Evolutionary conservation across 129 eudicot species (phyloP), one percentile per base, ranked within the genome.

Genomic region (Centrapalus pauciflorus): DNA sequence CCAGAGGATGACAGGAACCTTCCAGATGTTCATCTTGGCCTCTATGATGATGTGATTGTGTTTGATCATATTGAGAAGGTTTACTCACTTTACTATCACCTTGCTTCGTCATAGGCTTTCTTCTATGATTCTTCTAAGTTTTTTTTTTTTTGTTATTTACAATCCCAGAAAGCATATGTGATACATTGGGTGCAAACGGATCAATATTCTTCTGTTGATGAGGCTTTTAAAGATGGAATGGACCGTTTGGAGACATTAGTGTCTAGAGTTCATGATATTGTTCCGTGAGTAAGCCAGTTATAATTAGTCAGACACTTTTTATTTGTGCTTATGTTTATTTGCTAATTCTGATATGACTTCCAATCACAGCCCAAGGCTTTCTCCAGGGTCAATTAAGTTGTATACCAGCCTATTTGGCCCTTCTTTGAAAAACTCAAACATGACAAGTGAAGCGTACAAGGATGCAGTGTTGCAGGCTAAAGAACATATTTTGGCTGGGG

Each of bases 1-100:
- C 99, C 99, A 25, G 48, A 57, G 38, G 99, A 94, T 79, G 99
- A 94, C 74, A 78, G 99, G 77, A 82, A 89, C 77, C 95, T 94
- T 79, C 99, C 99, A 57, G 99, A 94, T 56, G 71, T 94, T 80
- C 97, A 94, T 79, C 83, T 94, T 67, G 99, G 99, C 23, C 96
- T 94, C 73, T 94, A 94, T 79, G 97, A 94, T 81, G 95, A 94
- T 16, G 90, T 94, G n/a, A 86, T 94, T 58, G 97, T 94, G 75
- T 94, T 94, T 84, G 99, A 94, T 70, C 93, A 94, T 82, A 93
- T 94, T 66, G 99, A 94, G 59, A 94, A 94, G 99, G 99, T 94
- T 59, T 33, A 13, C 12, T 51, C 61, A 38, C 33, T 64, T 41
- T 61, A 38, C 29, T 24, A 61, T 27, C 27, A 12, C 24, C 61